Evolutionary conservation across 2,329 filamentous ascomycete species (phyloP).

Genomic region (Fusarium nematophilum): DNA sequence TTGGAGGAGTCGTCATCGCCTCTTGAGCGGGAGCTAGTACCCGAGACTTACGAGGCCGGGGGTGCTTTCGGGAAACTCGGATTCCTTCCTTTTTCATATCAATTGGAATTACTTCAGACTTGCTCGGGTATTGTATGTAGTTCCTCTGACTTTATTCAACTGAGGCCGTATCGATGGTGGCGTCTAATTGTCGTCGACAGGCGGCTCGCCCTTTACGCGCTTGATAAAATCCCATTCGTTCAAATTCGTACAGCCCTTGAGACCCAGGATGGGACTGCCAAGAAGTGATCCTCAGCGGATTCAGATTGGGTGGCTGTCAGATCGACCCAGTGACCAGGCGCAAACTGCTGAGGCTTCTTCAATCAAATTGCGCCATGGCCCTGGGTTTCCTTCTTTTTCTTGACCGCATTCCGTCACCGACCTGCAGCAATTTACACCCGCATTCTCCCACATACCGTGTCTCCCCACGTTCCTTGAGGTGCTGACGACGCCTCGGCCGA

Average conservation of each 20-base stretch:
- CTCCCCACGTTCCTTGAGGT: constrained; percentile 12
- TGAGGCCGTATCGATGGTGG: neutral
- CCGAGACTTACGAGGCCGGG: constrained; percentile 1
- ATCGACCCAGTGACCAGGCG: constrained; percentile 26
- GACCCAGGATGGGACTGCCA: constrained; percentile 23
- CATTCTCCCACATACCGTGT: constrained; percentile 31
- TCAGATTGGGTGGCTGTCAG: constrained; percentile 31
- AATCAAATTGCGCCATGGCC: constrained; percentile 14
- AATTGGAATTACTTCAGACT: too few species aligned
- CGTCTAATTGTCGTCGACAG: constrained; percentile 1
- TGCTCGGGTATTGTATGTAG: neutral
- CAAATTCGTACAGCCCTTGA: constrained; percentile 20
- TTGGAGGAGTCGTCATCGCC: constrained; percentile 26
- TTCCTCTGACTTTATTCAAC: neutral
- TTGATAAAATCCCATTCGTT: neutral
- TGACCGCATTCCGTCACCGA: too few species aligned
- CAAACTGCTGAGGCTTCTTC: constrained; percentile 8
- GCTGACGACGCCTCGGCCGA: constrained; percentile 43
- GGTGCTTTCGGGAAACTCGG: neutral
- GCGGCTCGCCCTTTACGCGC: neutral
- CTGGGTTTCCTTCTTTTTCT: constrained; percentile 12
- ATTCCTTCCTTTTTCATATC: neutral
- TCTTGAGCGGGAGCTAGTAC: constrained; percentile 5
- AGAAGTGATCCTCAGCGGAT: constrained; percentile 28
- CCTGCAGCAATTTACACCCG: constrained; percentile 28